Evolutionary conservation across 2,329 filamentous ascomycete genomes (phyloP), one percentile per base, ranked within the genome.

Genomic region (Penicillium sp.): DNA sequence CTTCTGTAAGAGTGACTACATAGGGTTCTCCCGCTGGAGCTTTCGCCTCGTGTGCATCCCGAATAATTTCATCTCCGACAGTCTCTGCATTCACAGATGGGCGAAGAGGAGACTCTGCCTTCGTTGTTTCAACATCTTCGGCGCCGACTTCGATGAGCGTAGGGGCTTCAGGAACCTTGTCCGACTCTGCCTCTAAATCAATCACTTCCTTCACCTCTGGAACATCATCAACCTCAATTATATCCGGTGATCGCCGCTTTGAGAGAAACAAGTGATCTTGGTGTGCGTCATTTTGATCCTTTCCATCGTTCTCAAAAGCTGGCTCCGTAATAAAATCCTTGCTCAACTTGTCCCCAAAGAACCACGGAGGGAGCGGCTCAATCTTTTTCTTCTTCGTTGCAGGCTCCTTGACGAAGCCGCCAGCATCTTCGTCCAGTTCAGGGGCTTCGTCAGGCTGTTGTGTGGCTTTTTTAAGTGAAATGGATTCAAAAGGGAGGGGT

Each of bases 401-500:
- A 22, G 68, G 59, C 25, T 83, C 81, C 65, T 81, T 85, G 58
- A 89, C 84, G 68, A 93, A 92, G 0, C 89, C 90, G 25, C 89
- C 89, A 40, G 85, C 55, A 79, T 79, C 65, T 76, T 82, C 70
- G 80, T 80, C 79, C 79, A 82, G 68, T 80, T 85, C 75, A 80
- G 84, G 74, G 78, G 83, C 30, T 79, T 81, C 14, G 80, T 74
- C 11, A 80, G 75, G 38, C 37, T 69, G 55, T 33, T 63, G 52
- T 38, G 65, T 80, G 1, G 82, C 84, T 55, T 85, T 88, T 48
- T 90, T 87, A 1, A 97, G 82, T 71, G 92, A 84, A 6, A 89
- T 78, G 54, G 84, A 94, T 68, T 97, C 93, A 71, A 99, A 99
- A 0, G 95, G 95, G 5, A 99, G 77, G 0, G 93, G 92, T 0